Evolutionary conservation across 202 grass and related monocot genomes (phyloP).

Genomic region (Saccharum hybrid): DNA sequence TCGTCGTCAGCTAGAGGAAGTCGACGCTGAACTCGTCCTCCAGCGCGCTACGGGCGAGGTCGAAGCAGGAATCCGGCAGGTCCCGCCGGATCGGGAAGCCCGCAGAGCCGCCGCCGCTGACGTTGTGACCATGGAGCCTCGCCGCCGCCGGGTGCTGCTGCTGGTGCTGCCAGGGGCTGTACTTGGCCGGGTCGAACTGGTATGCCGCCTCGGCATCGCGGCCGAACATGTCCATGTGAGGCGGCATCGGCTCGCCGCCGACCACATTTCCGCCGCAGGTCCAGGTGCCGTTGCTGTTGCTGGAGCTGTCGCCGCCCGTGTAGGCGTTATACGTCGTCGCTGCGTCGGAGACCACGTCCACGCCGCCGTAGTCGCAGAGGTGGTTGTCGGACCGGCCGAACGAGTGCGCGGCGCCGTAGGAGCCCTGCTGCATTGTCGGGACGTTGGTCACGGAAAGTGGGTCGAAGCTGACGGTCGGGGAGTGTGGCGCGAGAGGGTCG

Average conservation of each 20-base stretch:
- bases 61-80: conserved; percentile 55
- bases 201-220: conserved; percentile 36
- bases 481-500: conserved; percentile 35
- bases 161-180: conserved; percentile 44
- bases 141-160: neutral
- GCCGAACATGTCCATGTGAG: conserved; percentile 56
- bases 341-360: conserved; percentile 57
- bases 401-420: conserved; percentile 18
- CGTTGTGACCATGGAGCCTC: conserved; percentile 15
- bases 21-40: conserved; percentile 76
- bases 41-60: conserved; percentile 52
- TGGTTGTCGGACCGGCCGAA: conserved; percentile 31
- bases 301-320: conserved; percentile 68
- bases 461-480: conserved; percentile 58
- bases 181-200: conserved; percentile 56
- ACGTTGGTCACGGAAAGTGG: conserved; percentile 51
- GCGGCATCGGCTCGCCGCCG: conserved; percentile 53
- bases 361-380: conserved; percentile 47
- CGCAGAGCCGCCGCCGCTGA: neutral
- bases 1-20: conserved; percentile 52
- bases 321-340: conserved; percentile 53
- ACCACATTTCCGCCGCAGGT: conserved; percentile 40
- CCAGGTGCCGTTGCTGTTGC: conserved; percentile 78
- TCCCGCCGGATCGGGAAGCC: conserved; percentile 49
- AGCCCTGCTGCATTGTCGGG: conserved; percentile 39